Evolutionary conservation across 148 eudicot species (phyloP), one percentile per base, ranked within the genome.

Genomic region (Spergularia marina): DNA sequence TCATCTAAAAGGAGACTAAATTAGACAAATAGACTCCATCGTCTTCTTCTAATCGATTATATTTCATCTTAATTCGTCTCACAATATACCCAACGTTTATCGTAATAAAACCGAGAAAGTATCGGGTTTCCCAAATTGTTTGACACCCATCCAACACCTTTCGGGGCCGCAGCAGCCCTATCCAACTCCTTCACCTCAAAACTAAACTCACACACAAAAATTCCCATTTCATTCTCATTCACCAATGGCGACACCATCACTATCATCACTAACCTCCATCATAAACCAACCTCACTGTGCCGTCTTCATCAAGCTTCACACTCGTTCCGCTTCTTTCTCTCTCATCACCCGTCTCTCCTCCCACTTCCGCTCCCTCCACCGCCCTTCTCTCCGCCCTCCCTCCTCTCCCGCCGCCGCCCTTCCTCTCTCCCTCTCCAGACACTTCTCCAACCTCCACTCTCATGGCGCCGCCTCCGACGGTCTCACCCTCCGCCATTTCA

Each of bases 401-500:
- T 20, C 66, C 49, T 61, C 36, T 30, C 36, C 25, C 59, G 62
- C 54, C 66, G 17, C 72, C 9, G 36, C 40, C 4, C 21, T 68
- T 60, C 78, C 85, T 16, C 40, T 78, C 57, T 49, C 74, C 68
- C 17, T 80, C 44, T 83, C 92, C 55, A 82, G 89, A 67, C 79
- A 53, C 34, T 84, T 87, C 71, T 88, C 85, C 7, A 82, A 63
- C n/a, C 77, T 59, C 40, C 81, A 16, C 12, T 74, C 57, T 18
- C 60, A 65, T 57, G 57, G 16, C 21, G 39, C 64, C 55, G 72
- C 30, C 53, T 52, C 65, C 13, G 82, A 89, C 60, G 58, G 34
- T 59, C 84, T 87, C 15, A 74, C 74, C 39, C 87, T 91, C 70
- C 87, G 75, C 21, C 88, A 83, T 71, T 91, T 93, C 74, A 74